Percentiles rank a stretch among this genome's conserved stretches.
phyloP scores from a whole-genome alignment of 805 yeast genomes.

The Yamadazyma sp. region DNA sequence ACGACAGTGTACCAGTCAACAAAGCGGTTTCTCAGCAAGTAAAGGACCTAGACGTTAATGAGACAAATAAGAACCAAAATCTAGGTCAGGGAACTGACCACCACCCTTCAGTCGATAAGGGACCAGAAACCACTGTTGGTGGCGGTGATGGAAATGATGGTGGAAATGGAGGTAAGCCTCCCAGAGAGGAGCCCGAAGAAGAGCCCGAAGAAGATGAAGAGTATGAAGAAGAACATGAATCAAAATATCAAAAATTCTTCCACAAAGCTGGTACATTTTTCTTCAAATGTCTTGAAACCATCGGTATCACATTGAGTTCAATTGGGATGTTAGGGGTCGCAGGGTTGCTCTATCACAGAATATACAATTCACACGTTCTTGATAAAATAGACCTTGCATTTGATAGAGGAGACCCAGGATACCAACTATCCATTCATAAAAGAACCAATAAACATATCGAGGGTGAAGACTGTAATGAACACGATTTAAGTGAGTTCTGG shows the following conservation, averaged over 20 bases:
- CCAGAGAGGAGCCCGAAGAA: slow-evolving; percentile 7
- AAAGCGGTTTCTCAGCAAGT: slow-evolving; percentile 10
- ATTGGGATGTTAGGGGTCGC: slow-evolving; percentile 66
- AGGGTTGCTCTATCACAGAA: slow-evolving; percentile 66
- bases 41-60: slow-evolving; percentile 3
- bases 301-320: slow-evolving; percentile 69
- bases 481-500: slow-evolving; percentile 42
- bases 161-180: slow-evolving; percentile 9
- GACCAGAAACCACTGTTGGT: too few species aligned
- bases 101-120: too few species aligned
- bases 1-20: slow-evolving; percentile 8
- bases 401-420: slow-evolving; percentile 62
- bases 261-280: slow-evolving; percentile 22
- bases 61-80: not conserved
- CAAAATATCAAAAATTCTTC: slow-evolving; percentile 18
- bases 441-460: slow-evolving; percentile 31
- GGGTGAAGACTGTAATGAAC: slow-evolving; percentile 20
- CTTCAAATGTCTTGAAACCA: slow-evolving; percentile 58
- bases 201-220: slow-evolving; percentile 14
- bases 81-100: not conserved
- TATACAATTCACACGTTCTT: slow-evolving; percentile 57
- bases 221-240: slow-evolving; percentile 15
- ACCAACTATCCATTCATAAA: slow-evolving; percentile 55
- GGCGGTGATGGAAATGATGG: slow-evolving; percentile 10
- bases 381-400: slow-evolving; percentile 66